Conservation (phyloP, 805 yeast genomes). For the Metschnikowia lunata region DNA sequence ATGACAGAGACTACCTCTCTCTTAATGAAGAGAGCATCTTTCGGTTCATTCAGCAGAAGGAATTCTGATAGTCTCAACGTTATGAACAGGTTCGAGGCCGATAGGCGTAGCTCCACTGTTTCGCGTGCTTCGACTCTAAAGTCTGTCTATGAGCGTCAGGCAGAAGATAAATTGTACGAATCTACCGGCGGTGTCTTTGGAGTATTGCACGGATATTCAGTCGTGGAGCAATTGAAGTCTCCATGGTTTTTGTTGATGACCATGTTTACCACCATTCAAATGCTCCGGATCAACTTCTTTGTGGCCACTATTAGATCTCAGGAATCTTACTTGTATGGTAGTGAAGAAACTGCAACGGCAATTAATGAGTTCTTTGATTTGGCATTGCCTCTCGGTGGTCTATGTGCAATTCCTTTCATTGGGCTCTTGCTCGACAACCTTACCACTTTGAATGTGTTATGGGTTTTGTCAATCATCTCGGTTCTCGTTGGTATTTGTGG, state of each 20-base stretch:
- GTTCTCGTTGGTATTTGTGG: constrained; percentile 69
- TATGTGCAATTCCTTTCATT: constrained; percentile 80
- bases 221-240: constrained; percentile 47
- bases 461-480: constrained; percentile 51
- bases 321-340: constrained; percentile 64
- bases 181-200: constrained; percentile 63
- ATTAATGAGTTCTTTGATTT: constrained; percentile 74
- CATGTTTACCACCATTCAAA: constrained; percentile 75
- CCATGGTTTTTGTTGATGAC: constrained; percentile 81
- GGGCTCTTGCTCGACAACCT: constrained; percentile 75
- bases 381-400: constrained; percentile 86
- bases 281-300: constrained; percentile 88
- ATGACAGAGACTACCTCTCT: constrained; percentile 40
- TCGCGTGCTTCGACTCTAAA: constrained; percentile 44
- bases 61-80: constrained; percentile 5
- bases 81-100: constrained; percentile 1
- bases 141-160: constrained; percentile 63
- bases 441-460: constrained; percentile 55
- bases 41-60: constrained; percentile 20
- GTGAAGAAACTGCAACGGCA: constrained; percentile 46
- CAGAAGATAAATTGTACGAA: constrained; percentile 49
- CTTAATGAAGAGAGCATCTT: constrained; percentile 32
- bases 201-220: constrained; percentile 61
- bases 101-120: constrained; percentile 30
- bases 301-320: constrained; percentile 87